Base-by-base conservation (phyloP, 345 rosid species). In the Hevea brasiliensis region DNA sequence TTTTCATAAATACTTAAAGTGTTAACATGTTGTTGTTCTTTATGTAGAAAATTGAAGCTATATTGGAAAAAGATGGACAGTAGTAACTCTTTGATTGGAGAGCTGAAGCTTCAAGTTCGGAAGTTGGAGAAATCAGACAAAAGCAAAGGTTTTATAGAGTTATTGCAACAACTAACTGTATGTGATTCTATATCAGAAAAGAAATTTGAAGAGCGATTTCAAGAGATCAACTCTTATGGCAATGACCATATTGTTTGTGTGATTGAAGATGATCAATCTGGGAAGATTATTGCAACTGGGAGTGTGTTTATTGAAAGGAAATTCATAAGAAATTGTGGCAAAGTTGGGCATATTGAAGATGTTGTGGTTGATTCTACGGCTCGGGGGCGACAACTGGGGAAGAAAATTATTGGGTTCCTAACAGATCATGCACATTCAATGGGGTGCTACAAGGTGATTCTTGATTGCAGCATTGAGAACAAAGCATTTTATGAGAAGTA, bases 311-410 rank as follows among this genome's bases (percentile, higher is more conserved):
- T 94, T 12, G 98, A 94, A 87, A 92, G 85, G 84, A 94, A 92
- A 85, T 92, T 94, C 67, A 1, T 90, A 51, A 88, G 98, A 72
- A 88, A 80, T n/a, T 92, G 98, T 24, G 93, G 94, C 13, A 89
- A 92, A 81, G 92, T 65, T 26, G 99, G 96, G 70, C 98, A 92
- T 63, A 88, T 95, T 7, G 94, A 95, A 76, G 99, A 92, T 79
- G 87, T 90, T 7, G 97, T 92, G 57, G 93, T 95, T 35, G 94
- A 91, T 72, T 76, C 84, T 4, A 65, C 32, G 42, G 88, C 85
- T 15, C 85, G 97, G 42, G 97, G 94, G 72, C 72, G 72, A 81
- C 89, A 85, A 0, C 60, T 92, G 51, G 97, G 97, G 65, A 92
- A 88, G 88, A 85, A 81, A 74, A 67, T 90, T 2, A 60, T 94